Percentiles rank a stretch among this genome's conserved stretches.
These are phyloP conservation scores for Geranium incanum DNA, from an alignment of 441 rosid genomes.

Conservation along the genomic window DNA sequence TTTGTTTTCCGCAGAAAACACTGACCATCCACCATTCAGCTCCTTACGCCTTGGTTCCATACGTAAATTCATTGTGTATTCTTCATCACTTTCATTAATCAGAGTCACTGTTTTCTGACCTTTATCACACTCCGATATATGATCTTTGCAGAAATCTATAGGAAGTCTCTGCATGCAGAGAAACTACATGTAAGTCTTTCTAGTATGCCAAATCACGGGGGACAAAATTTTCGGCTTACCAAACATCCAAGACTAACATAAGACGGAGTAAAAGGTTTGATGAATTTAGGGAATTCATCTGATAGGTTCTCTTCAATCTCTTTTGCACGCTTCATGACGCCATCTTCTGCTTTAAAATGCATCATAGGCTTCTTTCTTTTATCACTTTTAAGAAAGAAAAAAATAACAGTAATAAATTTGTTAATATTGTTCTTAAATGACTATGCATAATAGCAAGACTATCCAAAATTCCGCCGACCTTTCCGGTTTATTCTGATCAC, in stretches of 20 bases:
- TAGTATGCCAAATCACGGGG: background rate
- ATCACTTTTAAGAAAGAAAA: background rate
- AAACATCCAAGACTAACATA: conserved; percentile 3
- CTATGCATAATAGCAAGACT: background rate
- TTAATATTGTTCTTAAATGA: background rate
- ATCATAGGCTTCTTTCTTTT: conserved; percentile 4
- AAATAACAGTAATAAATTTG: background rate
- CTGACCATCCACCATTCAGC: conserved; percentile 6
- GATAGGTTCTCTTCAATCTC: conserved; percentile 2
- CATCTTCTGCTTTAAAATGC: conserved; percentile 5
- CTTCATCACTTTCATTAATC: background rate
- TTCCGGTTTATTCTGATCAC: background rate
- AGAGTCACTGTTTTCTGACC: background rate
- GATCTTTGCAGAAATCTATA: conserved; percentile 3
- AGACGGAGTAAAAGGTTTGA: conserved; percentile 3
- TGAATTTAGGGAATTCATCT: background rate
- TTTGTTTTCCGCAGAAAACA: conserved; percentile 2
- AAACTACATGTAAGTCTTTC: background rate
- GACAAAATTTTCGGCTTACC: background rate
- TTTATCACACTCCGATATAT: background rate
- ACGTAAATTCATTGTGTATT: conserved; percentile 1
- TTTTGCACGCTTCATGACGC: background rate
- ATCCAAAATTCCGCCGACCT: background rate
- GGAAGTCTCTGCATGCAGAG: conserved; percentile 3
- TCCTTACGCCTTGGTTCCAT: conserved; percentile 5